phyloP scores from a whole-genome alignment of 257 asterid genomes.

The Solanum neorickii region DNA sequence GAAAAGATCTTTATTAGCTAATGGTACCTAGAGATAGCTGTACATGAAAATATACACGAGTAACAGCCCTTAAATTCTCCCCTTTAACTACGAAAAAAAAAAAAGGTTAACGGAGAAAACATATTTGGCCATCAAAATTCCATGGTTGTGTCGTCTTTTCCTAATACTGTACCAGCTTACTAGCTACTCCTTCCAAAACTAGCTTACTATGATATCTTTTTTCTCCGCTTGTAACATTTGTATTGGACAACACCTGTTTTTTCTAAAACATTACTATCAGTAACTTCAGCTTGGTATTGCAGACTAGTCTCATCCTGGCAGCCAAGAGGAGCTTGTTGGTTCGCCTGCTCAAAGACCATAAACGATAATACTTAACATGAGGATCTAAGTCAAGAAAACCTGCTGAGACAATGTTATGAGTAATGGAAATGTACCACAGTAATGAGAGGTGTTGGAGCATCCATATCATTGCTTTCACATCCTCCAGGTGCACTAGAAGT shows the following conservation, averaged over 20 bases:
- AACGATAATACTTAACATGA: neutral
- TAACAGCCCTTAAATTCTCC: neutral
- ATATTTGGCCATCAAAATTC: neutral
- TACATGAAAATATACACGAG: neutral
- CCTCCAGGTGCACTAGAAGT: neutral
- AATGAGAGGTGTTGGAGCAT: neutral
- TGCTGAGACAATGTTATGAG: neutral
- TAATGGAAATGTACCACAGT: neutral
- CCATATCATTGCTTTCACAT: neutral
- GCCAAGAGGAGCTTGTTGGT: neutral
- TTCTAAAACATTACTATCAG: neutral
- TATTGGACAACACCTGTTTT: neutral
- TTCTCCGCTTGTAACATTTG: slow-evolving; percentile 1
- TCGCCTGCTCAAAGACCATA: neutral
- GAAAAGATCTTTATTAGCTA: neutral
- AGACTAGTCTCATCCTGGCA: neutral
- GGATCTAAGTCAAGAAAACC: neutral
- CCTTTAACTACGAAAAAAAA: neutral
- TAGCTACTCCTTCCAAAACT: neutral
- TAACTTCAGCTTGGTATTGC: neutral
- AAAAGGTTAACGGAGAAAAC: neutral
- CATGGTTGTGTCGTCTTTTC: neutral
- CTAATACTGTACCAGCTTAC: neutral
- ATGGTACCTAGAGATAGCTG: neutral
- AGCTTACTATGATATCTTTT: neutral